Evolutionary conservation across 306 rosid genomes (phyloP).

Genomic region (Spatholobus suberectus): DNA sequence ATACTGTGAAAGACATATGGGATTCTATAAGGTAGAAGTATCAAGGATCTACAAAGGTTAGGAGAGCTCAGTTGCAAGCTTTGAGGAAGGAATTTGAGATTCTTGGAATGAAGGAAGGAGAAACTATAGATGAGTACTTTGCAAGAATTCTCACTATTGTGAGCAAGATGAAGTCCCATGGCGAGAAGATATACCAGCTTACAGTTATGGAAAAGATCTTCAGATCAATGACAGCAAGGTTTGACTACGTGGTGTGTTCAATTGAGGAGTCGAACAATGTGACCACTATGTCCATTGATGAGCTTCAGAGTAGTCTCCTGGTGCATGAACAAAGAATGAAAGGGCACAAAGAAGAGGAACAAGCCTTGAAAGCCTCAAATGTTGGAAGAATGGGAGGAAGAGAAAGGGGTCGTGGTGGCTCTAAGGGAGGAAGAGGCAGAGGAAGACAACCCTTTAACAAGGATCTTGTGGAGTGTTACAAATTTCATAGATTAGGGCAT

Average conservation of each 20-base stretch:
- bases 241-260: background rate
- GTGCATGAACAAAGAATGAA: background rate
- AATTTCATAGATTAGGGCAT: background rate
- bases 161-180: background rate
- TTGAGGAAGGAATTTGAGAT: background rate
- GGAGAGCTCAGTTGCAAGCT: background rate
- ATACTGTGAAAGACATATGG: background rate
- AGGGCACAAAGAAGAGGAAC: background rate
- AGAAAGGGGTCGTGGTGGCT: too few species aligned
- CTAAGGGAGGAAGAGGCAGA: background rate
- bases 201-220: background rate
- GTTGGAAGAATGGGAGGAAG: background rate
- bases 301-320: background rate
- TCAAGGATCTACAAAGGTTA: background rate
- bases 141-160: background rate
- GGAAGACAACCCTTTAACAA: background rate
- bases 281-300: background rate
- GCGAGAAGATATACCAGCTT: background rate
- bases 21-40: background rate
- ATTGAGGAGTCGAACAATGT: background rate
- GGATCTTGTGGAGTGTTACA: background rate
- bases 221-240: background rate
- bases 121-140: background rate
- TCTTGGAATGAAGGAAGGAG: background rate
- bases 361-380: background rate